A percentile compares a stretch with the other conserved stretches of the same genome.
phyloP scores from a whole-genome alignment of 148 eudicot genomes.

The Rhododendron henanense region DNA sequence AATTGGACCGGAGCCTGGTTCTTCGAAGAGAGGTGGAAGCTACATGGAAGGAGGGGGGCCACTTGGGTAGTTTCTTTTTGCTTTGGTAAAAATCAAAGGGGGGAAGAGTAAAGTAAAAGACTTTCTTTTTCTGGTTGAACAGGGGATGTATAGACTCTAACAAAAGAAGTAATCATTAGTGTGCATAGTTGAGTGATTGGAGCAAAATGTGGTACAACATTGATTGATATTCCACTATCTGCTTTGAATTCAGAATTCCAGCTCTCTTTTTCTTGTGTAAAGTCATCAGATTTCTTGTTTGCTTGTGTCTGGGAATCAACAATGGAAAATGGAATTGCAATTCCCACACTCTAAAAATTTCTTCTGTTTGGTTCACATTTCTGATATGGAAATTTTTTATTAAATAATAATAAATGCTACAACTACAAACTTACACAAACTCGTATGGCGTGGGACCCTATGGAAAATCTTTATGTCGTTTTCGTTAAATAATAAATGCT shows the following conservation, averaged over 20 bases:
- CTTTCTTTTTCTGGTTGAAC: neutral
- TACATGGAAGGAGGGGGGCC: neutral
- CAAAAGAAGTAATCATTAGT: neutral
- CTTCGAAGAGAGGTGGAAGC: neutral
- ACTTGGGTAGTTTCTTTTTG: neutral
- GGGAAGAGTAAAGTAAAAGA: neutral
- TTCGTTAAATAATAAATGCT: too few species aligned
- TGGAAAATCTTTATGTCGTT: too few species aligned
- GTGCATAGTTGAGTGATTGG: neutral
- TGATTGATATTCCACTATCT: neutral
- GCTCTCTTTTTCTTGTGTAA: neutral
- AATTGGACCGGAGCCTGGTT: neutral
- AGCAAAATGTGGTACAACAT: neutral
- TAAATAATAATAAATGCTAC: neutral
- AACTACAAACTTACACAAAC: too few species aligned
- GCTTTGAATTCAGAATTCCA: neutral
- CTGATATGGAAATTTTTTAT: neutral
- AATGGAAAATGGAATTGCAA: neutral
- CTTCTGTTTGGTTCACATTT: neutral
- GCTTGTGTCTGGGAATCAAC: neutral
- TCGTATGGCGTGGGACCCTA: too few species aligned
- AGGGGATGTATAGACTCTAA: neutral
- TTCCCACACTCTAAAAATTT: neutral
- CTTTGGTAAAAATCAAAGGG: neutral
- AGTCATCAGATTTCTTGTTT: neutral